Evolutionary conservation across 441 rosid species (phyloP).

Genomic region (Melastoma candidum): DNA sequence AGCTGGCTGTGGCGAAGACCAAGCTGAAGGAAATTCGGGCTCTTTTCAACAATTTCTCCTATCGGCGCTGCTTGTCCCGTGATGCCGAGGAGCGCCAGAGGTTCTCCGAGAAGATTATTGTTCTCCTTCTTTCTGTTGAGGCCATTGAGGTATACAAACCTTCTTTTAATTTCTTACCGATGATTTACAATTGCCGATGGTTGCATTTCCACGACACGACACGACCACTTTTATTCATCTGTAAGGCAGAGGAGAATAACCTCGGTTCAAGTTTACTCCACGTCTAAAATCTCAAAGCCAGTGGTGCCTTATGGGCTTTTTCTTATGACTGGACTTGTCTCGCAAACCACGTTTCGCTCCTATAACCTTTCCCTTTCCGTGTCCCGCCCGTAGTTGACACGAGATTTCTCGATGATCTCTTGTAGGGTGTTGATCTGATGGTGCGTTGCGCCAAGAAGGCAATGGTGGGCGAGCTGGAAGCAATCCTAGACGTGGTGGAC

Average conservation of each 20-base stretch:
- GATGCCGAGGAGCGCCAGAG: slow-evolving; percentile 80
- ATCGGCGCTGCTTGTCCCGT: slow-evolving; percentile 52
- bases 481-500: slow-evolving; percentile 80
- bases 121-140: slow-evolving; percentile 85
- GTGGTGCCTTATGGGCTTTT: no score
- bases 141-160: slow-evolving; percentile 68
- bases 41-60: slow-evolving; percentile 66
- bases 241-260: no score
- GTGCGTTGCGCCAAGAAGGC: neutral
- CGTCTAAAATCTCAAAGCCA: no score
- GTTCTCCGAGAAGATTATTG: slow-evolving; percentile 73
- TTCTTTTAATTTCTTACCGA: no score
- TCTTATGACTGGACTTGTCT: no score
- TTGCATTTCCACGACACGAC: neutral
- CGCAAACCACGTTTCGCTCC: no score
- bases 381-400: neutral
- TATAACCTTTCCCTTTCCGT: no score
- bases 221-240: no score
- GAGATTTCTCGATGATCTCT: neutral
- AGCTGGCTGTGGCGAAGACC: slow-evolving; percentile 75
- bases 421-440: neutral
- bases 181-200: neutral
- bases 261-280: no score
- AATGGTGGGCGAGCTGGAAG: slow-evolving; percentile 26
- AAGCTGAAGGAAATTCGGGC: slow-evolving; percentile 83